These are phyloP conservation scores for Penicillium chermesinum DNA, from an alignment of 495 filamentous ascomycete genomes.

Conservation along the genomic window DNA sequence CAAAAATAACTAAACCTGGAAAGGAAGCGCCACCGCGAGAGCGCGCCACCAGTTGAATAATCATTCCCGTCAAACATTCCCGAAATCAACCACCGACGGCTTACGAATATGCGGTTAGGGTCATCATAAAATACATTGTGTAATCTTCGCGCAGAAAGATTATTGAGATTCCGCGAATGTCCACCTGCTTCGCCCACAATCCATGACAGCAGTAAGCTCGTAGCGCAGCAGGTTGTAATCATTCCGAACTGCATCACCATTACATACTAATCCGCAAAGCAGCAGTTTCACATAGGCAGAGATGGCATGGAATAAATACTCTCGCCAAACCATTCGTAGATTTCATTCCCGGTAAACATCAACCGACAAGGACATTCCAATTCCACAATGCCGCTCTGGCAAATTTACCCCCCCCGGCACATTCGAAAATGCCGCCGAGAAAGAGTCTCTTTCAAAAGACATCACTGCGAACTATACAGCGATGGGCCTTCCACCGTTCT, in stretches of 20 bases:
- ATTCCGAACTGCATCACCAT: not conserved
- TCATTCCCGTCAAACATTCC: too few species aligned
- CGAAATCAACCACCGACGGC: too few species aligned
- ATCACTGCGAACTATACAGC: slow-evolving; percentile 24
- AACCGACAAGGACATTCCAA: not conserved
- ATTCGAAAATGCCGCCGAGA: slow-evolving; percentile 10
- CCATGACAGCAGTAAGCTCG: too few species aligned
- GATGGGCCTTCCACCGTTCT: slow-evolving; percentile 24
- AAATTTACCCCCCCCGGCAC: slow-evolving; percentile 20
- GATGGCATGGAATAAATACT: too few species aligned
- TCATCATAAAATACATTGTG: not conserved
- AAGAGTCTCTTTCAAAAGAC: slow-evolving; percentile 16
- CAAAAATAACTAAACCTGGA: not conserved
- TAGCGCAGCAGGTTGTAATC: not conserved
- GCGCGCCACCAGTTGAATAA: slow-evolving; percentile 6
- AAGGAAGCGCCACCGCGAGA: too few species aligned
- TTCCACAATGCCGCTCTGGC: slow-evolving; percentile 28
- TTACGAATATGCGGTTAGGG: not conserved
- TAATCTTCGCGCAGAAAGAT: not conserved
- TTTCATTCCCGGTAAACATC: too few species aligned
- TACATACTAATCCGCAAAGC: not conserved
- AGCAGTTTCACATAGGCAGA: not conserved
- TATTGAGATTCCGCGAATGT: too few species aligned
- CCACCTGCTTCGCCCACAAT: too few species aligned
- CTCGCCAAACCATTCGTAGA: too few species aligned